Percentiles rank a stretch among this genome's conserved stretches.
phyloP scores from a whole-genome alignment of 2,329 filamentous ascomycete genomes.

The Fusarium nelsonii region DNA sequence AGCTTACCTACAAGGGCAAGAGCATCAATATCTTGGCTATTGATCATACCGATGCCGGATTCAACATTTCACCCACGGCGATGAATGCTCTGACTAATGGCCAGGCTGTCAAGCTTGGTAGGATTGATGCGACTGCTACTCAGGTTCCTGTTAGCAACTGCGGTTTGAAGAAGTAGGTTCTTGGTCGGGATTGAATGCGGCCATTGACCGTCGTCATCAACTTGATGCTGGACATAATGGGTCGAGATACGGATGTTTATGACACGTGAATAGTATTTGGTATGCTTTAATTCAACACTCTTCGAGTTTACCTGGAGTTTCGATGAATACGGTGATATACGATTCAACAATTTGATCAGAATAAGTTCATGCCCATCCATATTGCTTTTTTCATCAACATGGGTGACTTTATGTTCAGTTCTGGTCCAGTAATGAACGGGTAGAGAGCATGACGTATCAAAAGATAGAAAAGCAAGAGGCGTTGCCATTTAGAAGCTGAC shows the following conservation, averaged over 20 bases:
- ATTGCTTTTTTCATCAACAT: not conserved
- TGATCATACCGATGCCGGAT: slow-evolving; percentile 62
- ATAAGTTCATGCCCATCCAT: too few species aligned
- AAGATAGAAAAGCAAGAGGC: too few species aligned
- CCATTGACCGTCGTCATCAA: too few species aligned
- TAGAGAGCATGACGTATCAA: not conserved
- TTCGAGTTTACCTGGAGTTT: too few species aligned
- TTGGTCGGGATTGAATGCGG: too few species aligned
- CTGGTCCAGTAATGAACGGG: not conserved
- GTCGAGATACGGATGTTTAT: too few species aligned
- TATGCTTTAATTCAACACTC: too few species aligned
- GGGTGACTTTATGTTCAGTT: accelerated
- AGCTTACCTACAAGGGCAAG: slow-evolving; percentile 63
- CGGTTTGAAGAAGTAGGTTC: slow-evolving; percentile 23
- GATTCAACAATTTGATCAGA: too few species aligned
- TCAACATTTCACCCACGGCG: slow-evolving; percentile 67
- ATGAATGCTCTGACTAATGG: slow-evolving; percentile 68
- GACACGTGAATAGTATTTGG: not conserved
- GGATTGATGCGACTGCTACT: slow-evolving; percentile 62
- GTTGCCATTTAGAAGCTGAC: not conserved
- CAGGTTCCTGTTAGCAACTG: slow-evolving; percentile 62
- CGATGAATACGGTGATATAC: too few species aligned
- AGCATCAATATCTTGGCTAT: slow-evolving; percentile 68
- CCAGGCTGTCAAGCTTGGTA: slow-evolving; percentile 63
- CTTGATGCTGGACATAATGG: too few species aligned